Evolutionary conservation across 164 flowering plant species (phyloP).

Genomic region (Annona cherimola): DNA sequence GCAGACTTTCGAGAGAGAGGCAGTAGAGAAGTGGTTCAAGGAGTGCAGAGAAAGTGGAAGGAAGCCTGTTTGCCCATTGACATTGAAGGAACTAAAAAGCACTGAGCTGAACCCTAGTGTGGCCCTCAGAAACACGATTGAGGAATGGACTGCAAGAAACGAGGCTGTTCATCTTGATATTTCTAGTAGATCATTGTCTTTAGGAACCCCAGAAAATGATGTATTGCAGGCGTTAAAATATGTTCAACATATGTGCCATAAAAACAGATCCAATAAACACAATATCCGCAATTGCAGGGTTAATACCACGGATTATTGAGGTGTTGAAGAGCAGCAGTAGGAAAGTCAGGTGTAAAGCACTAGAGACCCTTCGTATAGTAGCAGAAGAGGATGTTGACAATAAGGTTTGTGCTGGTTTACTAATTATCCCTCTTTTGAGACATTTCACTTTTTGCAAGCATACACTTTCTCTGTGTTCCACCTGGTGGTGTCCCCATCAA

Average conservation of each 20-base stretch:
- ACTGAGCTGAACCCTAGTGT: conserved; percentile 82
- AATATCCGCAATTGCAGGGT: conserved; percentile 49
- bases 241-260: conserved; percentile 57
- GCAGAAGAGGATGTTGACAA: conserved; percentile 70
- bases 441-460: background rate
- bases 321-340: conserved; percentile 76
- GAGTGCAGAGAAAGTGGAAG: conserved; percentile 79
- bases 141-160: conserved; percentile 91
- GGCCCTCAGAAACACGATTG: conserved; percentile 78
- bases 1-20: conserved; percentile 83
- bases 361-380: conserved; percentile 76
- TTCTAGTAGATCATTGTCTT: conserved; percentile 53
- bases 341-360: conserved; percentile 58
- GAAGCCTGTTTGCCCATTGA: conserved; percentile 71
- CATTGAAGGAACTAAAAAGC: conserved; percentile 58
- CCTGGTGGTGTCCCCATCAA: background rate
- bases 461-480: background rate
- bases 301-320: conserved; percentile 67
- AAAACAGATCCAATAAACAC: conserved; percentile 52
- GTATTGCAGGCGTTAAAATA: conserved; percentile 57
- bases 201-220: conserved; percentile 49
- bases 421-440: background rate
- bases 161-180: conserved; percentile 83
- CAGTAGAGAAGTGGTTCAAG: conserved; percentile 91
- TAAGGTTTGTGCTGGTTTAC: conserved; percentile 51